phyloP scores from a whole-genome alignment of 371 early-diverging fungal species.

The Actinomortierella ambigua region DNA sequence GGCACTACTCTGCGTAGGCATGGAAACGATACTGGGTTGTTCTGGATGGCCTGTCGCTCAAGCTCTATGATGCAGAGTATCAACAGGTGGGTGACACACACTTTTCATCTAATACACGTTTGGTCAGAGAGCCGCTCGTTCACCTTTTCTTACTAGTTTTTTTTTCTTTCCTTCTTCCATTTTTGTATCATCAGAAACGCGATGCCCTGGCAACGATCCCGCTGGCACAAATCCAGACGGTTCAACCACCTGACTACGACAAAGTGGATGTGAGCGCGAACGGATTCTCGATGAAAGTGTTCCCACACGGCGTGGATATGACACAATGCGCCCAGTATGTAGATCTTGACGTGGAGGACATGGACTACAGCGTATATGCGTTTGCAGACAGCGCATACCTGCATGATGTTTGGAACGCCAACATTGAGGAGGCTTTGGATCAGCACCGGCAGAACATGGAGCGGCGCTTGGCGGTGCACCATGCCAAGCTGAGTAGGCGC shows the following conservation, averaged over 20 bases:
- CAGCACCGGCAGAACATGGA: conserved; percentile 22
- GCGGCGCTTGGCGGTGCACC: conserved; percentile 3
- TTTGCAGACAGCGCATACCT: conserved; percentile 26
- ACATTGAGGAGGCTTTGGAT: conserved; percentile 25
- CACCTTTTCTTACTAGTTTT: too few relatives aligned
- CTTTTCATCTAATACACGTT: neutral
- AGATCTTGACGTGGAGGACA: conserved; percentile 8
- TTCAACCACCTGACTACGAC: conserved; percentile 38
- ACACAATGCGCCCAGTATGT: conserved; percentile 3
- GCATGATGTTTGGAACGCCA: conserved; percentile 23
- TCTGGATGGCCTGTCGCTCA: conserved; percentile 26
- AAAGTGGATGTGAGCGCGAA: conserved; percentile 38
- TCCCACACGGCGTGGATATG: conserved; percentile 17
- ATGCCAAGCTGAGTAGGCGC: conserved; percentile 12
- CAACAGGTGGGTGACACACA: conserved; percentile 18
- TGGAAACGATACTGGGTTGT: conserved; percentile 44
- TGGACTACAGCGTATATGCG: conserved; percentile 29
- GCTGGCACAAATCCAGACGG: conserved; percentile 9
- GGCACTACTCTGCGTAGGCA: conserved; percentile 2
- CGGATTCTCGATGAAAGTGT: conserved; percentile 17
- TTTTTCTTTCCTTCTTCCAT: neutral
- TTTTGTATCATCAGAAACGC: conserved; percentile 17
- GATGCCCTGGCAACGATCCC: conserved; percentile 23
- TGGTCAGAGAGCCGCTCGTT: neutral
- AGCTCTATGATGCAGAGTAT: conserved; percentile 42